A percentile compares a stretch with the other conserved stretches of the same genome.
These are phyloP conservation scores for Parietaria judaica DNA, from an alignment of 306 rosid species.

Conservation along the genomic window DNA sequence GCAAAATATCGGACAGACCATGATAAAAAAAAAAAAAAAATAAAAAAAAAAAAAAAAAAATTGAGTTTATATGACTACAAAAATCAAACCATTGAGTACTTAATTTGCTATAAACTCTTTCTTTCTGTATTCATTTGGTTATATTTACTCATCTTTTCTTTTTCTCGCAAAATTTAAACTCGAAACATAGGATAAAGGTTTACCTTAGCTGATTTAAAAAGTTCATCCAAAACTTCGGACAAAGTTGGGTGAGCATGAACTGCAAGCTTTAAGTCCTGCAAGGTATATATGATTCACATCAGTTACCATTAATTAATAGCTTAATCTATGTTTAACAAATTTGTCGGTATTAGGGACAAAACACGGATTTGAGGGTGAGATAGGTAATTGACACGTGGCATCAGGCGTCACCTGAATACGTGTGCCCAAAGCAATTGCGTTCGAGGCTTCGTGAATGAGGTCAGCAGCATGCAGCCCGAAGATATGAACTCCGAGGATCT, in stretches of 20 bases:
- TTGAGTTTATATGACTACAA: no score
- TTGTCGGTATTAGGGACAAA: not conserved
- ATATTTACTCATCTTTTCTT: no score
- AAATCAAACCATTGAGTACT: no score
- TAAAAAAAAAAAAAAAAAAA: no score
- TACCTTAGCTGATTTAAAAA: slow-evolving; percentile 92
- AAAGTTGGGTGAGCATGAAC: slow-evolving; percentile 97
- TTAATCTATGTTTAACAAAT: not conserved
- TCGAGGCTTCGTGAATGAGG: slow-evolving; percentile 98
- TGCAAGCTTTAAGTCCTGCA: slow-evolving; percentile 76
- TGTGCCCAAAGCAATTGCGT: slow-evolving; percentile 84
- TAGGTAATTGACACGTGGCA: not conserved
- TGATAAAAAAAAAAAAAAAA: no score
- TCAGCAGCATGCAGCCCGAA: slow-evolving; percentile 99
- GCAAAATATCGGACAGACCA: no score
- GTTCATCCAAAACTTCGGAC: slow-evolving; percentile 93
- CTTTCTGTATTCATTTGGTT: no score
- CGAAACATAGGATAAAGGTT: slow-evolving; percentile 13
- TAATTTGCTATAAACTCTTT: no score
- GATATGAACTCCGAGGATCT: slow-evolving; percentile 92
- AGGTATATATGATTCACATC: slow-evolving; percentile 12
- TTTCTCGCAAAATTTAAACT: no score
- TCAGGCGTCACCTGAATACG: slow-evolving; percentile 56
- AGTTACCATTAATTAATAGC: not conserved
- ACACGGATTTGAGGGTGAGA: not conserved